These are phyloP conservation scores for Suaeda aralocaspica DNA, from an alignment of 148 eudicot species.

Conservation along the genomic window DNA sequence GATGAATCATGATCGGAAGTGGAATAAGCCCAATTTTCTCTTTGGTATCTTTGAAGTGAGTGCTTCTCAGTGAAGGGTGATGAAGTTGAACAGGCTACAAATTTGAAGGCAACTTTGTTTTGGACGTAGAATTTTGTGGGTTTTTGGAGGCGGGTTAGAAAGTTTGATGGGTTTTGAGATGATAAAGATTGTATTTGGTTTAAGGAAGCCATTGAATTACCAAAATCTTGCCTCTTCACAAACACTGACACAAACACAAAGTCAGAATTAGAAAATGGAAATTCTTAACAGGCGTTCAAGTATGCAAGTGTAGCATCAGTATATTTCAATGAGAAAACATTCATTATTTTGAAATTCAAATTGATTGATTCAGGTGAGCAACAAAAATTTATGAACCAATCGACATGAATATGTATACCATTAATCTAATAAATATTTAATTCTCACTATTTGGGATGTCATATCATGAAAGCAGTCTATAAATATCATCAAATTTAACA, in stretches of 20 bases:
- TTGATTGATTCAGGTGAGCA: no score
- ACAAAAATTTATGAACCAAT: no score
- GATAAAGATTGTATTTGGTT: slow-evolving; percentile 18
- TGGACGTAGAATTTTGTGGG: not conserved
- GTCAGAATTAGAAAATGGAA: no score
- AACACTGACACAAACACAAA: not conserved
- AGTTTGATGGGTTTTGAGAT: slow-evolving; percentile 8
- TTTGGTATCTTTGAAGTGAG: slow-evolving; percentile 45
- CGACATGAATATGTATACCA: no score
- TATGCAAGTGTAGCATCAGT: no score
- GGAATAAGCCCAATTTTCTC: slow-evolving; percentile 70
- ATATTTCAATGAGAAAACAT: no score
- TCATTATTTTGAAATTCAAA: no score
- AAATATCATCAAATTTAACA: no score
- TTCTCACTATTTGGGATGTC: no score
- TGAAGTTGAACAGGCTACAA: slow-evolving; percentile 9
- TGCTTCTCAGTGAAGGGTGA: slow-evolving; percentile 92
- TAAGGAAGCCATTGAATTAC: slow-evolving; percentile 18
- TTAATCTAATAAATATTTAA: no score
- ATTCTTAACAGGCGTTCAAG: no score
- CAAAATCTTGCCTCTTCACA: not conserved
- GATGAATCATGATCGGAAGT: not conserved
- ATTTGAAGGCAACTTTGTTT: not conserved
- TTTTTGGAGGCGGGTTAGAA: not conserved
- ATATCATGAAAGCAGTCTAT: no score